phyloP scores from a whole-genome alignment of 2,329 filamentous ascomycete genomes.

The Talaromyces amestolkiae region DNA sequence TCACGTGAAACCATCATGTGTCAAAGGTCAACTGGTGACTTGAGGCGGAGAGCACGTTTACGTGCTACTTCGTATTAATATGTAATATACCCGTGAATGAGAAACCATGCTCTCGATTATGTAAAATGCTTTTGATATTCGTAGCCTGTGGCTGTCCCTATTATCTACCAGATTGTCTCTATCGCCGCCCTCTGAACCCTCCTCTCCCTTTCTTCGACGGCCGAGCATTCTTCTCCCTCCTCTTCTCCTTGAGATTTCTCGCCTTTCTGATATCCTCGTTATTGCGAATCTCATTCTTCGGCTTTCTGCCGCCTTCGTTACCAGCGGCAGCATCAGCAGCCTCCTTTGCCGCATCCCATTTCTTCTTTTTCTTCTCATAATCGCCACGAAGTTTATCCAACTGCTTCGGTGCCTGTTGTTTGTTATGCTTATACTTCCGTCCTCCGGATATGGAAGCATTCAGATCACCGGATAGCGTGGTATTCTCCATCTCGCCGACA shows the following conservation, averaged over 20 bases:
- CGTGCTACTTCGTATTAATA: too few species aligned
- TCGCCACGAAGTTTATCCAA: constrained; percentile 91
- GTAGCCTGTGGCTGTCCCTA: neutral
- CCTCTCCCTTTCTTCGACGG: constrained; percentile 62
- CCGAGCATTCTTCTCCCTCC: constrained; percentile 82
- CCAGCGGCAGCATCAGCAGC: constrained; percentile 30
- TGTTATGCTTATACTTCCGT: constrained; percentile 77
- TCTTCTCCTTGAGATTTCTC: constrained; percentile 71
- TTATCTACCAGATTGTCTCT: neutral
- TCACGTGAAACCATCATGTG: too few species aligned
- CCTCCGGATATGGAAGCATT: constrained; percentile 41
- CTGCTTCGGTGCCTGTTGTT: constrained; percentile 83
- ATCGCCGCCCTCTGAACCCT: constrained; percentile 10
- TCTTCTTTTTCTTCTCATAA: constrained; percentile 86
- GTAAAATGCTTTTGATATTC: neutral
- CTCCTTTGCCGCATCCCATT: constrained; percentile 81
- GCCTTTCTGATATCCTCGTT: constrained; percentile 82
- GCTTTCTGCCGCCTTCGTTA: constrained; percentile 50
- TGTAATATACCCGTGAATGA: too few species aligned
- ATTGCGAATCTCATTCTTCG: constrained; percentile 77
- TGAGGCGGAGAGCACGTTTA: too few species aligned
- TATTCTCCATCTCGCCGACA: constrained; percentile 74
- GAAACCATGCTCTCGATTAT: neutral
- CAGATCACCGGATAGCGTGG: constrained; percentile 32
- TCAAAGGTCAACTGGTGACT: too few species aligned